A percentile compares a stretch with the other conserved stretches of the same genome.
Conservation (phyloP, 2,329 filamentous ascomycete genomes). For the Zymoseptoria tritici region DNA sequence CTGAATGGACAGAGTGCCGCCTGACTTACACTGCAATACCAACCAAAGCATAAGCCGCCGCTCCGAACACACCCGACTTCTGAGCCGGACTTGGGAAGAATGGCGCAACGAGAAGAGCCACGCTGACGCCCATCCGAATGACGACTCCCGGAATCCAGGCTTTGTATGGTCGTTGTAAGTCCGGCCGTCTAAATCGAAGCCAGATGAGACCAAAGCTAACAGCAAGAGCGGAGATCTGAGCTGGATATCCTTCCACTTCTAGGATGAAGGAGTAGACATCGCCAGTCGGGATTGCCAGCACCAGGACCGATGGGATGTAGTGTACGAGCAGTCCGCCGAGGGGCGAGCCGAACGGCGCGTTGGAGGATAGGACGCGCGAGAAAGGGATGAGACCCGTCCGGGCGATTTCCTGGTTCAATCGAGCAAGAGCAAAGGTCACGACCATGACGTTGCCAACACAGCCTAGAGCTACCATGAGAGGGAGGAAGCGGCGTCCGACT, state of each 20-base stretch:
- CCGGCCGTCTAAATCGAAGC: constrained; percentile 52
- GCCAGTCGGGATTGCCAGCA: constrained; percentile 56
- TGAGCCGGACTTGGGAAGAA: constrained; percentile 51
- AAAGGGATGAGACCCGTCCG: constrained; percentile 64
- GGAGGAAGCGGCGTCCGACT: constrained; percentile 52
- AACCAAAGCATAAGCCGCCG: constrained; percentile 45
- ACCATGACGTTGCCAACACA: constrained; percentile 67
- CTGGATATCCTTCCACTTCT: constrained; percentile 63
- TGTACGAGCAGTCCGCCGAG: constrained; percentile 62
- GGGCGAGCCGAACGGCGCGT: constrained; percentile 59
- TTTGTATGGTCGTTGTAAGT: constrained; percentile 56
- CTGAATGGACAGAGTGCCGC: neutral
- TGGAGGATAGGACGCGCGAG: constrained; percentile 53
- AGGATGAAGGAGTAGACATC: constrained; percentile 67
- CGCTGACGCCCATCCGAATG: constrained; percentile 47
- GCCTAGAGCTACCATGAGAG: constrained; percentile 59
- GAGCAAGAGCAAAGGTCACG: constrained; percentile 59
- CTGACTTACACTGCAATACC: constrained; percentile 44
- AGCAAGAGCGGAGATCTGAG: constrained; percentile 53
- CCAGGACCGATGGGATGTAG: constrained; percentile 59
- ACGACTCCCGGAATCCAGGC: constrained; percentile 56
- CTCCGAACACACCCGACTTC: constrained; percentile 31
- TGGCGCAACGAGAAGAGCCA: constrained; percentile 51
- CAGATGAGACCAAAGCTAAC: constrained; percentile 52
- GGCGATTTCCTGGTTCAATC: constrained; percentile 65